A percentile compares a stretch with the other conserved stretches of the same genome.
Evolutionary conservation across 1,284 basidiomycete genomes (phyloP).

Genomic region (Trichosporon ovoides): DNA sequence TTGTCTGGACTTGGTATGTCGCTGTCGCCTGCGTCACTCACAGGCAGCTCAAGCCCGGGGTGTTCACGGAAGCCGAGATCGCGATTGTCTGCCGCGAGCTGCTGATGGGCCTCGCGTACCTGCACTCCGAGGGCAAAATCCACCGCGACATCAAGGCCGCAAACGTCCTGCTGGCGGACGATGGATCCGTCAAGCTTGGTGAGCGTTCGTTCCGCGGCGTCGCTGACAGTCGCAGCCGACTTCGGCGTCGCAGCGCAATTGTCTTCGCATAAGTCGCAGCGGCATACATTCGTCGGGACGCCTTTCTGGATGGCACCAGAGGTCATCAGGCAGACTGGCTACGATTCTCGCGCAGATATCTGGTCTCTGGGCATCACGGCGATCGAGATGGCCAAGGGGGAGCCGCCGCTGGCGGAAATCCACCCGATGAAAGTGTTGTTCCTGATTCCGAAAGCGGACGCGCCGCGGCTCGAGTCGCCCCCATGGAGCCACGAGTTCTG

Average conservation of each 20-base stretch:
- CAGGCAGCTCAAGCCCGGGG: slow-evolving; percentile 69
- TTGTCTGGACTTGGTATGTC: slow-evolving; percentile 72
- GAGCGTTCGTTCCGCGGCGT: no score
- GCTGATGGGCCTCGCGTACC: slow-evolving; percentile 86
- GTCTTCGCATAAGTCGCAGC: slow-evolving; percentile 78
- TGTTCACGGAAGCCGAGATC: slow-evolving; percentile 86
- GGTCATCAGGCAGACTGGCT: slow-evolving; percentile 94
- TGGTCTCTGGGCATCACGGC: slow-evolving; percentile 95
- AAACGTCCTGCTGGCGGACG: slow-evolving; percentile 83
- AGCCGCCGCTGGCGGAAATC: slow-evolving; percentile 80
- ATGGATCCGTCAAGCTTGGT: slow-evolving; percentile 82
- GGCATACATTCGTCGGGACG: slow-evolving; percentile 91
- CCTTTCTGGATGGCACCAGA: slow-evolving; percentile 99
- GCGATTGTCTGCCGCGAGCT: slow-evolving; percentile 91
- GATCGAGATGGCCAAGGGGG: slow-evolving; percentile 93
- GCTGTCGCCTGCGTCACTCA: neutral
- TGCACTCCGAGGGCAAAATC: slow-evolving; percentile 89
- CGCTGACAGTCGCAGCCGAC: slow-evolving; percentile 57
- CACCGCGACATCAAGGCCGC: slow-evolving; percentile 99
- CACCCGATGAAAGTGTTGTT: slow-evolving; percentile 87
- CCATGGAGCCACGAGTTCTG: slow-evolving; percentile 76
- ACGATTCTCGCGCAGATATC: slow-evolving; percentile 93
- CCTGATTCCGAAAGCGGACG: slow-evolving; percentile 81
- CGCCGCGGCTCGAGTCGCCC: slow-evolving; percentile 62
- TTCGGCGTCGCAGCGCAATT: slow-evolving; percentile 95